phyloP scores from a whole-genome alignment of 805 yeast species.

The Ogataea zsoltii region DNA sequence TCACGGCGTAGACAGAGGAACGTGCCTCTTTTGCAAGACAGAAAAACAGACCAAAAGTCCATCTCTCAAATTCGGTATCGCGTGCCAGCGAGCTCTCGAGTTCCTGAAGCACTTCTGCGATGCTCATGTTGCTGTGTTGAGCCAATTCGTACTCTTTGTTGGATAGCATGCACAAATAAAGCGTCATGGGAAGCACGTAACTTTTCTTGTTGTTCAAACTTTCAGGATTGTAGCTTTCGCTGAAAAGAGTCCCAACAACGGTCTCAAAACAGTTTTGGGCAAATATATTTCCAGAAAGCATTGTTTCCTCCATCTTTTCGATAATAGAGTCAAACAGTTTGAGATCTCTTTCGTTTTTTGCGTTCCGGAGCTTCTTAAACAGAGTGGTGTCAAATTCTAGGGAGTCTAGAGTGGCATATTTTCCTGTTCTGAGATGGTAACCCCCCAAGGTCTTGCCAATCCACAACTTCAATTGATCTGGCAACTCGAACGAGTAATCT shows the following conservation, averaged over 20 bases:
- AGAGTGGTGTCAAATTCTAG: conserved; percentile 21
- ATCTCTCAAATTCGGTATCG: not conserved
- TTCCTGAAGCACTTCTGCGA: not conserved
- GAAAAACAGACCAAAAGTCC: not conserved
- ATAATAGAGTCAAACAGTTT: conserved; percentile 32
- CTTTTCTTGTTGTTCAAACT: conserved; percentile 18
- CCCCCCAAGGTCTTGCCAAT: conserved; percentile 33
- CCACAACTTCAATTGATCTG: conserved; percentile 30
- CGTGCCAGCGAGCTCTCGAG: not conserved
- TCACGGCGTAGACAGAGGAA: conserved; percentile 30
- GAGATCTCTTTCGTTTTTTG: conserved; percentile 22
- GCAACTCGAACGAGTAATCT: conserved; percentile 6
- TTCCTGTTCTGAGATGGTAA: conserved; percentile 31
- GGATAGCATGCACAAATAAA: conserved; percentile 37
- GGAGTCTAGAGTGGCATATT: conserved; percentile 13
- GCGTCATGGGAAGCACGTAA: conserved; percentile 36
- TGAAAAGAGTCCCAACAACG: conserved; percentile 34
- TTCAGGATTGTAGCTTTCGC: not conserved
- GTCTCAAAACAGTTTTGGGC: conserved; percentile 37
- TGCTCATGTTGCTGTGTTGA: not conserved
- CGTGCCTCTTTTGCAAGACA: not conserved
- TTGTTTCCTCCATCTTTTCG: conserved; percentile 24
- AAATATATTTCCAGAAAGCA: conserved; percentile 19
- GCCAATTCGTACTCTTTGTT: conserved; percentile 10
- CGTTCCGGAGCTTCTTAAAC: conserved; percentile 12